Evolutionary conservation across 352 stramenopile genomes (phyloP).

Genomic region (Globisporangium rhizosaccharum): DNA sequence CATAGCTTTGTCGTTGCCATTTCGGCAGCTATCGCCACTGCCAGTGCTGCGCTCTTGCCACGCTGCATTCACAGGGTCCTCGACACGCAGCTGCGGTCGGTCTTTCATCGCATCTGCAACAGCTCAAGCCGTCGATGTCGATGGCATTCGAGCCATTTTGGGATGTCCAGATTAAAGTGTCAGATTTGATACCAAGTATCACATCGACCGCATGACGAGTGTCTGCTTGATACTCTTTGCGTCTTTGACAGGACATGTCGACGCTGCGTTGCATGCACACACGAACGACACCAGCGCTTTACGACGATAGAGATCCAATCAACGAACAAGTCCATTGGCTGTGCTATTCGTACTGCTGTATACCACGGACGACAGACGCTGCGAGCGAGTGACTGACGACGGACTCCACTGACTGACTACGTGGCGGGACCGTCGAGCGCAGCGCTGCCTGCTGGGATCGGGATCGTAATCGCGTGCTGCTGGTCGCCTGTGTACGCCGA

Average conservation of each 20-base stretch:
- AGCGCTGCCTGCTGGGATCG: slow-evolving; percentile 12
- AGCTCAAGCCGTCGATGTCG: background rate
- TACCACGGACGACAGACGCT: background rate
- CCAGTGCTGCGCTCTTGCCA: background rate
- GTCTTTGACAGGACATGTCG: too few species aligned
- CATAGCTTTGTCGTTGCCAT: background rate
- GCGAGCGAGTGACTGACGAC: background rate
- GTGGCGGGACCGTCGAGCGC: slow-evolving; percentile 4
- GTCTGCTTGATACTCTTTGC: too few species aligned
- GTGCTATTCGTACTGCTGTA: background rate
- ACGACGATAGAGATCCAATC: too few species aligned
- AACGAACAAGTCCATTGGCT: too few species aligned
- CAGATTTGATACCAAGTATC: too few species aligned
- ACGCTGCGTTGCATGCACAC: too few species aligned
- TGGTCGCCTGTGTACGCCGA: slow-evolving; percentile 47
- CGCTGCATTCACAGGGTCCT: background rate
- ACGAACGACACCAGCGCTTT: too few species aligned
- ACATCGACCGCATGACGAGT: too few species aligned
- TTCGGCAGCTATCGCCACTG: background rate
- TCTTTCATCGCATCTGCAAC: background rate
- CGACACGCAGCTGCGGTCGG: background rate
- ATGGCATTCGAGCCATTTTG: background rate
- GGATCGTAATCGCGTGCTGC: slow-evolving; percentile 24
- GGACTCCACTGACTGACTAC: background rate
- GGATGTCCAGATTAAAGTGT: too few species aligned